Evolutionary conservation across 1,284 basidiomycete genomes (phyloP), one percentile per base, ranked within the genome.

Genomic region (Termitomyces sp.): DNA sequence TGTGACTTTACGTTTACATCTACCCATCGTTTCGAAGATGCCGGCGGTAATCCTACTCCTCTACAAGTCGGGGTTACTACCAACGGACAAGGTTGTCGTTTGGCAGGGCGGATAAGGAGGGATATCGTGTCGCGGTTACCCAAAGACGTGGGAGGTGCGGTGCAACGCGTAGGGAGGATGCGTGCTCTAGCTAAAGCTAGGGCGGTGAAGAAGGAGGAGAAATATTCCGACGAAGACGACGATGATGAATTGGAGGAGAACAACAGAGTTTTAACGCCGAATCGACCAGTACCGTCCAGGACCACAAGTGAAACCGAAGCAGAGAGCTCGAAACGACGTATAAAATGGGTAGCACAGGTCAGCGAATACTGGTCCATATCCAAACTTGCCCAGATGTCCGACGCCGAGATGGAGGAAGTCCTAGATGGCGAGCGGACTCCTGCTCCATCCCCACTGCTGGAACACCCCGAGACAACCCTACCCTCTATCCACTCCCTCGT

Each of bases 301-400:
- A 66, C 57, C 46, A 58, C 53, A 1, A 62, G 63, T 5, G 86
- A 88, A 66, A 78, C 71, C 1, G 67, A 65, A 3, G 54, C 65
- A 2, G 87, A 91, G 56, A 66, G 68, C 26, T 72, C 78, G 43
- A 75, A 73, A 49, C 72, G 91, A 42, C 74, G 88, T 21, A 88
- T 93, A 81, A 83, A 86, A 68, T 95, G 91, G 91, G 86, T 94
- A 1, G 84, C 91, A 1, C 92, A 94, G 67, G 81, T 94, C 63
- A 93, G 90, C 75, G 93, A 97, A 68, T 97, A 97, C 66, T 97
- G 93, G 89, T 86, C 91, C 0, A 79, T 95, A 46, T 80, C 88
- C 18, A 83, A 83, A 49, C 78, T 97, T 1, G 88, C 91, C 1
- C 66, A 69, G 8, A 78, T 97, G 77, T 74, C 78, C 5, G 74